Base-by-base conservation (phyloP, 805 yeast species). In the Teunomyces atbi region DNA sequence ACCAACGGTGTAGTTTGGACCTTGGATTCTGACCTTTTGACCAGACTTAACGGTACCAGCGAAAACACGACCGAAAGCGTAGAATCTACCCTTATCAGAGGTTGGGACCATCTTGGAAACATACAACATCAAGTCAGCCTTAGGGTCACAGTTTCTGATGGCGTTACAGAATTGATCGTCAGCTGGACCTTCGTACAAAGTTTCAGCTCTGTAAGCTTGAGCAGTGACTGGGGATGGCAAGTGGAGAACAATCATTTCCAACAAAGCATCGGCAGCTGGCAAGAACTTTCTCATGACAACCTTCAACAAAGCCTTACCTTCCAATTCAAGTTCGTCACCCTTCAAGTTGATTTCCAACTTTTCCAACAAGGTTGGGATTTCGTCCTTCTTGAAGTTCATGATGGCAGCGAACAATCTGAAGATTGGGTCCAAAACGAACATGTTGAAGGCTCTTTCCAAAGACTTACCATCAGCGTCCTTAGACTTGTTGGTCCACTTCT, bases 31-130 rank as follows among this genome's bases (percentile, higher is more conserved):
- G 71, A 92, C 96, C 89, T 92, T 92, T 84, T 86, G 89, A 79
- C 99, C 99, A 66, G 97, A 89, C 76, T 79, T 88, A 69, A 94
- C 97, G 69, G 98, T 92, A 90, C 99, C 99, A 65, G 98, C 88
- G 82, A 92, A 92, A 74, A 92, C 98, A 84, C 99, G 94, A 79
- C 99, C 99, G 82, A 92, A 94, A 71, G 99, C 99, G 86, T 90
- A 92, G 96, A 92, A 92, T 82, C 99, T 90, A 85, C 99, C 99
- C 84, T 92, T 94, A 79, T 92, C 99, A 65, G 98, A 92, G 74
- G 99, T 92, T 78, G 99, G 99, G 64, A 92, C 98, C 99, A 92
- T 92, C 96, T 92, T 92, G 79, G 98, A 94, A 70, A 92, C 94
- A 90, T 92, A 92, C 72, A 92, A 84, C 99, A 92, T 92, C 71